These are phyloP conservation scores for Alternaria arbusti DNA, from an alignment of 2,329 filamentous ascomycete genomes.

Conservation along the genomic window DNA sequence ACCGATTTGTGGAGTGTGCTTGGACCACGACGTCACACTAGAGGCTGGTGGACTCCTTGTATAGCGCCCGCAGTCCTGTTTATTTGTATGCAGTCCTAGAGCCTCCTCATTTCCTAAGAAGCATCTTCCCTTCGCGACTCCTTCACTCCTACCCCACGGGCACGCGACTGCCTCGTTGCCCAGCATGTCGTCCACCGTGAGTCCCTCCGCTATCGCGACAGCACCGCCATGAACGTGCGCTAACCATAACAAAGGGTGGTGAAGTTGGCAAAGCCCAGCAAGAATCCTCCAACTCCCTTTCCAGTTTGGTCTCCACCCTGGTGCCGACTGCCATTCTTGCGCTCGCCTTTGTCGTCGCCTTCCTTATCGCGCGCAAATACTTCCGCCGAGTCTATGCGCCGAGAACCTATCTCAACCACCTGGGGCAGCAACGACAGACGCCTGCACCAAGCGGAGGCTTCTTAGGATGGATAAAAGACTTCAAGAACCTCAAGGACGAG, in stretches of 20 bases:
- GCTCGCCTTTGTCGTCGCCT: constrained; percentile 41
- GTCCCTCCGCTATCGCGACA: background rate
- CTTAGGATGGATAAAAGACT: constrained; percentile 61
- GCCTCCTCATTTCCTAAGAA: constrained; percentile 6
- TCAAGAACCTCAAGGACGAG: constrained; percentile 51
- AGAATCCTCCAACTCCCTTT: constrained; percentile 56
- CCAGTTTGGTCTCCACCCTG: constrained; percentile 43
- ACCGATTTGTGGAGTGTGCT: constrained; percentile 23
- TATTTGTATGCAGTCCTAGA: constrained; percentile 21
- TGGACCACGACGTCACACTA: constrained; percentile 23
- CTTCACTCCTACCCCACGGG: constrained; percentile 8
- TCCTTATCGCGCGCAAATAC: constrained; percentile 52
- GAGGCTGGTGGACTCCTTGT: constrained; percentile 16
- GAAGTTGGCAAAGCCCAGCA: constrained; percentile 29
- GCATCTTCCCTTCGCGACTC: constrained; percentile 10
- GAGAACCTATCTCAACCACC: constrained; percentile 54
- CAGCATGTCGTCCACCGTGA: constrained; percentile 33
- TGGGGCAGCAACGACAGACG: constrained; percentile 54
- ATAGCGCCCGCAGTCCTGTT: constrained; percentile 25
- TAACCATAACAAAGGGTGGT: constrained; percentile 24
- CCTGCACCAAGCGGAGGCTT: constrained; percentile 54
- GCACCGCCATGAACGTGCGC: background rate
- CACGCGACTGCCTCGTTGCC: constrained; percentile 14
- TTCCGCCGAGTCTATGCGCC: constrained; percentile 55
- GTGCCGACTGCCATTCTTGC: constrained; percentile 40